Percentiles rank a stretch among this genome's conserved stretches.
Conservation (phyloP, 768 basidiomycete genomes). For the Coprinopsis cinerea region DNA sequence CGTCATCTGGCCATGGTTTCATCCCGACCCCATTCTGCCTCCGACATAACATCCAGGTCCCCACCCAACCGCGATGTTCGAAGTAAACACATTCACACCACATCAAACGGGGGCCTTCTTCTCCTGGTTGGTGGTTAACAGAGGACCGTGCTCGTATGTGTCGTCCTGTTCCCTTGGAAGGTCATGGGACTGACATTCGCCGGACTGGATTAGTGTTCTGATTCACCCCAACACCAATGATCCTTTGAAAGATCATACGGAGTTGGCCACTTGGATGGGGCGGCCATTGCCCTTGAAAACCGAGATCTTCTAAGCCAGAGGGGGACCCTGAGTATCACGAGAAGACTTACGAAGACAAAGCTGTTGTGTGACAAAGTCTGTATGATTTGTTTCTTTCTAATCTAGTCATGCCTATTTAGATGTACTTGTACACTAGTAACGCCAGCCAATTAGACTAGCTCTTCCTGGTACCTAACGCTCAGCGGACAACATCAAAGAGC, state of each 20-base stretch:
- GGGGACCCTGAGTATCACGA: background rate
- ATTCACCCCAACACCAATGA: conserved; percentile 68
- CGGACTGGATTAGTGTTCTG: conserved; percentile 41
- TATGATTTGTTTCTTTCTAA: no score
- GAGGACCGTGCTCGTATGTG: conserved; percentile 69
- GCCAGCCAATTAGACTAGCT: no score
- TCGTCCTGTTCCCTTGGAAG: conserved; percentile 1
- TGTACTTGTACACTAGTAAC: no score
- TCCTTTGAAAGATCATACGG: conserved; percentile 52
- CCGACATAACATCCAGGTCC: conserved; percentile 51
- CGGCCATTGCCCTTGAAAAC: conserved; percentile 48
- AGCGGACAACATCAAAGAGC: no score
- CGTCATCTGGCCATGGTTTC: no score
- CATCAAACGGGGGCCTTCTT: conserved; percentile 68
- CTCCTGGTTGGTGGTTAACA: conserved; percentile 59
- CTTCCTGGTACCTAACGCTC: no score
- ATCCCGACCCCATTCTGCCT: no score
- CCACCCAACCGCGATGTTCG: conserved; percentile 68
- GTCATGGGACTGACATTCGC: background rate
- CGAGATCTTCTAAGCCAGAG: conserved; percentile 19
- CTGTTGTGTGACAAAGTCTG: no score
- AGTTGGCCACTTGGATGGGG: conserved; percentile 64
- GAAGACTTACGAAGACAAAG: background rate
- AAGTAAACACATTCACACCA: conserved; percentile 61
- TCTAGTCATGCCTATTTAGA: no score